phyloP scores from a whole-genome alignment of 306 rosid species.

The Trifolium fragiferum region DNA sequence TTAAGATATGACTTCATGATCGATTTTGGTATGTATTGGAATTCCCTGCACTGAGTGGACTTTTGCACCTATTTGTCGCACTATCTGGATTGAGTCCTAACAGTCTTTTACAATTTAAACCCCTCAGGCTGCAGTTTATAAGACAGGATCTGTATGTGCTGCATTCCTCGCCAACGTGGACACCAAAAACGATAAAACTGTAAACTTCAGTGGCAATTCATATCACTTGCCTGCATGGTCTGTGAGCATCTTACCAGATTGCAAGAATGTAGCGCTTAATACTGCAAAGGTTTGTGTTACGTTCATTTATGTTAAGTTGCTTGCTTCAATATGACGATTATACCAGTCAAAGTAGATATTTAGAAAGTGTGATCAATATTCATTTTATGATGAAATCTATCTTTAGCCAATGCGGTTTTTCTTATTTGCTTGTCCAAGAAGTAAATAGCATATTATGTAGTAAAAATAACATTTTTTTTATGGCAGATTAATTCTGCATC shows the following conservation, averaged over 20 bases:
- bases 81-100: background rate
- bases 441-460: background rate
- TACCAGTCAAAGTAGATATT: no score
- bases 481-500: conserved; percentile 83
- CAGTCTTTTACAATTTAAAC: conserved; percentile 36
- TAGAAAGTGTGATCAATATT: no score
- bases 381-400: no score
- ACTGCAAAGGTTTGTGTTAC: conserved; percentile 86
- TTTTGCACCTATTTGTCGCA: background rate
- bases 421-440: conserved; percentile 17
- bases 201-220: conserved; percentile 77
- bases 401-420: background rate
- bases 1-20: background rate
- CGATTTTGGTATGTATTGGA: background rate
- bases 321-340: conserved; percentile 12
- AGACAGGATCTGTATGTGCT: conserved; percentile 73
- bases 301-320: conserved; percentile 29
- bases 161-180: conserved; percentile 92
- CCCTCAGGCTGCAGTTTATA: conserved; percentile 79
- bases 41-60: background rate
- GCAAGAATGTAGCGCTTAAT: conserved; percentile 91
- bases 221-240: conserved; percentile 97
- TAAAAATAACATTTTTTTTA: conserved; percentile 30
- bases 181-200: conserved; percentile 68
- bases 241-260: conserved; percentile 98